These are phyloP conservation scores for Trichopus zeylanicus DNA, from an alignment of 116 monocot genomes.

Conservation along the genomic window DNA sequence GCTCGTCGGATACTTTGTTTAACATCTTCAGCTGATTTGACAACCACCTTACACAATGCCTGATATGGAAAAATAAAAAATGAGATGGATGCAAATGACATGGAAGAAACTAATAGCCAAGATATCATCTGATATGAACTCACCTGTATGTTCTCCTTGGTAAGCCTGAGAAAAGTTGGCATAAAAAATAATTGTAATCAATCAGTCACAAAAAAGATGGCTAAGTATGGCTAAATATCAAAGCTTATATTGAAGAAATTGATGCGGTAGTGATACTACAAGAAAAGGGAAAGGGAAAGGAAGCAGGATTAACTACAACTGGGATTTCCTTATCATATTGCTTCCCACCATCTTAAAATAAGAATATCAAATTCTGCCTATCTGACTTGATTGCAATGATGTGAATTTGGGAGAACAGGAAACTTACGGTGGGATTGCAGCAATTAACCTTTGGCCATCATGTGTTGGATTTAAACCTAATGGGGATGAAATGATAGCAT, in stretches of 20 bases:
- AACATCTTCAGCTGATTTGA: constrained; percentile 85
- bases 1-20: constrained; percentile 96
- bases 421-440: constrained; percentile 71
- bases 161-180: constrained; percentile 37
- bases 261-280: background rate
- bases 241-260: background rate
- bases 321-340: background rate
- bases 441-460: constrained; percentile 75
- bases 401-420: background rate
- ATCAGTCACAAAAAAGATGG: background rate
- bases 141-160: constrained; percentile 89
- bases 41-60: constrained; percentile 83
- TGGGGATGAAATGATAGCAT: constrained; percentile 79
- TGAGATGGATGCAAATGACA: background rate
- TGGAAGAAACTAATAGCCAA: background rate
- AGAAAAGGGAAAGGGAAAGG: background rate
- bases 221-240: background rate
- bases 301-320: background rate
- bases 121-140: constrained; percentile 8
- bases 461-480: constrained; percentile 80
- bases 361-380: background rate
- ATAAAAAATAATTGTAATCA: constrained; percentile 3
- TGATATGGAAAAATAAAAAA: constrained; percentile 11
- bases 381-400: background rate
- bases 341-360: too few relatives aligned